Conservation (phyloP, 73 alveolate genomes). For the Vitrella brassicaformis region DNA sequence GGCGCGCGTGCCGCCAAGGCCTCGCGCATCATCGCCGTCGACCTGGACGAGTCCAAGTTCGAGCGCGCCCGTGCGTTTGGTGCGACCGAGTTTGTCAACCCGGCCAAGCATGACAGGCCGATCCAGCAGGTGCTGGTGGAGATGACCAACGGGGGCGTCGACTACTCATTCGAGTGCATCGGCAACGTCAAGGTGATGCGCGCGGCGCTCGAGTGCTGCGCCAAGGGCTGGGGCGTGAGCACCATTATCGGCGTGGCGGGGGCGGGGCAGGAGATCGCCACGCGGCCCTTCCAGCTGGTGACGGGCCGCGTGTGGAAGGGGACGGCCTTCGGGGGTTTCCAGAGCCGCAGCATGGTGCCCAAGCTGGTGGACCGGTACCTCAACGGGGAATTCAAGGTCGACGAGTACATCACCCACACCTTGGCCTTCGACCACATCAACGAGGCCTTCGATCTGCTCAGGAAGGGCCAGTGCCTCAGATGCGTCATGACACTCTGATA, state of each 20-base stretch:
- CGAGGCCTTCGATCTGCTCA: conserved; percentile 55
- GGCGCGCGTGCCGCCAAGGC: conserved; percentile 70
- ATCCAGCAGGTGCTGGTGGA: conserved; percentile 53
- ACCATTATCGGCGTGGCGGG: conserved; percentile 85
- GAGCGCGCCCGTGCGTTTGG: conserved; percentile 75
- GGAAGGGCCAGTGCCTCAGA: conserved; percentile 56
- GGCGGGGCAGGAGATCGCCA: conserved; percentile 63
- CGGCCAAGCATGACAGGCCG: conserved; percentile 58
- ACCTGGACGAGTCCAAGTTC: conserved; percentile 62
- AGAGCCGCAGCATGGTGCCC: conserved; percentile 69
- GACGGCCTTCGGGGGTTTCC: conserved; percentile 80
- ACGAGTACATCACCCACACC: conserved; percentile 61
- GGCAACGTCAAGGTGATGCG: conserved; percentile 70
- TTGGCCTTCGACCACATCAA: conserved; percentile 49
- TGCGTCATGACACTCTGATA: conserved; percentile 28
- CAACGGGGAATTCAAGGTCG: conserved; percentile 55
- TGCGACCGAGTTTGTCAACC: conserved; percentile 66
- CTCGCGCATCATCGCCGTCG: conserved; percentile 66
- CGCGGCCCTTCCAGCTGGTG: conserved; percentile 64
- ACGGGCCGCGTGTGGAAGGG: conserved; percentile 76
- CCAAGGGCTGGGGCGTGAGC: conserved; percentile 70
- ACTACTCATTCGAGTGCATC: conserved; percentile 72
- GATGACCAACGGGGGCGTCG: conserved; percentile 74
- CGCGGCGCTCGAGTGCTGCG: conserved; percentile 63
- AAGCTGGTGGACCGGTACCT: conserved; percentile 45